Conservation (phyloP, 352 stramenopile genomes). For the Salisapilia sapeloensis region DNA sequence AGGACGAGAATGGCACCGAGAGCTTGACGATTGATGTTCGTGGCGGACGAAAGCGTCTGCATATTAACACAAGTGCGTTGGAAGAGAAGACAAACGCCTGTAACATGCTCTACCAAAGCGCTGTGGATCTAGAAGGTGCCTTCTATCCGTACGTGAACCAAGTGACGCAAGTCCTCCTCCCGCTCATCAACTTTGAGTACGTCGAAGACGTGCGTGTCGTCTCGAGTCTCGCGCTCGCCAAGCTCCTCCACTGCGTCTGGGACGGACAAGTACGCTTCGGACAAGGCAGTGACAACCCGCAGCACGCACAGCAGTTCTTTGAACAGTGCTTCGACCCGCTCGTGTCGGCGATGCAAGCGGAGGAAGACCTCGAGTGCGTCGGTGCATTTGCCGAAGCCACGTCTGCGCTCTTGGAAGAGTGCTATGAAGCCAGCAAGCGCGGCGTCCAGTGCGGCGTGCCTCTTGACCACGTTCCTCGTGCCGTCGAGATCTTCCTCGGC, state of each 20-base stretch:
- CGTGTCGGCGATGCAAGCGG: slow-evolving; percentile 45
- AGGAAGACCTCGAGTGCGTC: slow-evolving; percentile 67
- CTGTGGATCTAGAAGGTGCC: slow-evolving; percentile 57
- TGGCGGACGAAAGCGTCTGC: slow-evolving; percentile 65
- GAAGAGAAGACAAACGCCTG: slow-evolving; percentile 78
- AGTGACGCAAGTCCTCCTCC: slow-evolving; percentile 54
- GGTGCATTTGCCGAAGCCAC: slow-evolving; percentile 57
- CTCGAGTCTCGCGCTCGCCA: slow-evolving; percentile 54
- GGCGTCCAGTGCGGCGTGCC: slow-evolving; percentile 49
- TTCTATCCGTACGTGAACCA: slow-evolving; percentile 76
- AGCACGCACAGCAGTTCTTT: slow-evolving; percentile 70
- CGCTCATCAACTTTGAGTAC: slow-evolving; percentile 70
- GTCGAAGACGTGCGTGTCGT: slow-evolving; percentile 74
- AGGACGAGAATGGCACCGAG: slow-evolving; percentile 51
- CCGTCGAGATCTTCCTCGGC: slow-evolving; percentile 54
- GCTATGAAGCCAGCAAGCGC: slow-evolving; percentile 65
- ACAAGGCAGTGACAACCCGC: slow-evolving; percentile 24
- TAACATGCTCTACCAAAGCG: slow-evolving; percentile 82
- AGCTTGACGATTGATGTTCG: slow-evolving; percentile 60
- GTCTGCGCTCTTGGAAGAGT: slow-evolving; percentile 59
- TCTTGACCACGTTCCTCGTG: slow-evolving; percentile 41
- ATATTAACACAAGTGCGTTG: slow-evolving; percentile 77
- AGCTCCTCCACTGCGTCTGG: slow-evolving; percentile 50
- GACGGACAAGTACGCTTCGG: slow-evolving; percentile 54
- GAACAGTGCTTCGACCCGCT: slow-evolving; percentile 63